These are phyloP conservation scores for Zygnema circumcarinatum DNA, from an alignment of 139 green algal genomes.

Conservation along the genomic window DNA sequence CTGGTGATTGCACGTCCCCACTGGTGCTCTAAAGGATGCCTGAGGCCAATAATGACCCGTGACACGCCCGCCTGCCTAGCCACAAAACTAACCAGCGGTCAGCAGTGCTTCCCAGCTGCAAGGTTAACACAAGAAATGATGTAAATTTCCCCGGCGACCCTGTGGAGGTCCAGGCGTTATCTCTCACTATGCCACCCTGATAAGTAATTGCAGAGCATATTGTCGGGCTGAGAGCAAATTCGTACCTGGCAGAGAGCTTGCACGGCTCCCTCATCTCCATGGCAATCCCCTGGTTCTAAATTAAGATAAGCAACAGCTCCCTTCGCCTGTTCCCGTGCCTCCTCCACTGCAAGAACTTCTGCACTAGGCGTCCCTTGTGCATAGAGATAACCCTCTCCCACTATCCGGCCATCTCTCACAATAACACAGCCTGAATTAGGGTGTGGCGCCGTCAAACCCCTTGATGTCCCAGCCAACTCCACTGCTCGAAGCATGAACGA, in stretches of 20 bases:
- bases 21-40: constrained; percentile 82
- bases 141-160: too few species aligned
- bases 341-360: constrained; percentile 48
- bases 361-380: constrained; percentile 50
- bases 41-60: constrained; percentile 91
- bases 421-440: constrained; percentile 55
- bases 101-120: too few species aligned
- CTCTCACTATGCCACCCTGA: not conserved
- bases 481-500: constrained; percentile 38
- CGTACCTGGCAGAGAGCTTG: constrained; percentile 71
- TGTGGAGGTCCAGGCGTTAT: not conserved
- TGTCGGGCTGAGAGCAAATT: not conserved
- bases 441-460: constrained; percentile 53
- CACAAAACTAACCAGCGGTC: not conserved
- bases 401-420: not conserved
- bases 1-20: constrained; percentile 70
- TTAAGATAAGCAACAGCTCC: constrained; percentile 91
- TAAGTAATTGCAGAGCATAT: too few species aligned
- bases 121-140: too few species aligned
- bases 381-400: constrained; percentile 50
- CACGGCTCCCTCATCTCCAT: constrained; percentile 80
- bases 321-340: constrained; percentile 14
- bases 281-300: constrained; percentile 87
- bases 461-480: constrained; percentile 28
- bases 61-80: constrained; percentile 68